phyloP scores from a whole-genome alignment of 441 rosid species.

The Euphorbia schlechtendalii region DNA sequence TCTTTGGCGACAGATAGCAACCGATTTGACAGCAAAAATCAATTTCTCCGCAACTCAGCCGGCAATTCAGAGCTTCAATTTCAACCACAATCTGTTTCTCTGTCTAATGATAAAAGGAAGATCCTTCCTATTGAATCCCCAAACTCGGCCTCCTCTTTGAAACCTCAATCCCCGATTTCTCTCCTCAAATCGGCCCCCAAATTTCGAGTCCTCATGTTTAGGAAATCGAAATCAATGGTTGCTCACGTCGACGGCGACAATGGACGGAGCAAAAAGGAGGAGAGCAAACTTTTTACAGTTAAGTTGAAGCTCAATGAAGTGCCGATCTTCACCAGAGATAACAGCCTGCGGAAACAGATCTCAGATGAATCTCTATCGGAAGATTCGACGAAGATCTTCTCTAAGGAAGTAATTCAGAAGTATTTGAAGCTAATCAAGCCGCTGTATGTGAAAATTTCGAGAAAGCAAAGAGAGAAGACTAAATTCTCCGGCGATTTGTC shows the following conservation, averaged over 20 bases:
- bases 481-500: constrained; percentile 34
- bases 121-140: constrained; percentile 54
- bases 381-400: constrained; percentile 39
- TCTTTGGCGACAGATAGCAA: constrained; percentile 20
- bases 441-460: constrained; percentile 57
- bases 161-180: constrained; percentile 65
- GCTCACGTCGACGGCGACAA: constrained; percentile 16
- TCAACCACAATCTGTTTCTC: constrained; percentile 21
- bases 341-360: constrained; percentile 28
- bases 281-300: constrained; percentile 36
- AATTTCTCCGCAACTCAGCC: constrained; percentile 15
- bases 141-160: constrained; percentile 36
- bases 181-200: constrained; percentile 68
- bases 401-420: constrained; percentile 59
- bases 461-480: constrained; percentile 46
- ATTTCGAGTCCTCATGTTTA: constrained; percentile 58
- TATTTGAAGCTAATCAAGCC: constrained; percentile 82
- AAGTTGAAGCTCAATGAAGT: constrained; percentile 63
- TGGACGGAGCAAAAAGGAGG: constrained; percentile 4
- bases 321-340: constrained; percentile 56
- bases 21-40: constrained; percentile 20
- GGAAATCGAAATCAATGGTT: constrained; percentile 34
- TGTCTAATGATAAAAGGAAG: constrained; percentile 46
- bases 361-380: constrained; percentile 23
- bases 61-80: constrained; percentile 11